Evolutionary conservation across 2,329 filamentous ascomycete genomes (phyloP).

Genomic region (Fusarium armeniacum): DNA sequence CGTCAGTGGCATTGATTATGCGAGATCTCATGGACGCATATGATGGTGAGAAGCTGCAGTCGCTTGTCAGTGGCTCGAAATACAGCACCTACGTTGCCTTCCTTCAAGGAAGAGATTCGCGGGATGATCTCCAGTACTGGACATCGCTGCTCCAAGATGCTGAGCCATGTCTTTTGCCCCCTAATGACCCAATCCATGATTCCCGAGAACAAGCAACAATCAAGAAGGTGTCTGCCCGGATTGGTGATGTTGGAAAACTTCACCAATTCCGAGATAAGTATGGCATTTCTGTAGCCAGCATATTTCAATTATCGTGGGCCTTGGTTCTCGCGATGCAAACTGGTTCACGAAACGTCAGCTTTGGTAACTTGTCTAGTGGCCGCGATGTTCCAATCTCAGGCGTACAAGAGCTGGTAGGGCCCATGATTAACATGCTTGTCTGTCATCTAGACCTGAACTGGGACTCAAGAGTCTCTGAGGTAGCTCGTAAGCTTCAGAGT

Average conservation of each 20-base stretch:
- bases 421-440: constrained; percentile 11
- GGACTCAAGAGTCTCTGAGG: neutral
- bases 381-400: constrained; percentile 4
- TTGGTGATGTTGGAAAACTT: constrained; percentile 1
- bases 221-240: neutral
- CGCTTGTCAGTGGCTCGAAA: neutral
- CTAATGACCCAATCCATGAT: neutral
- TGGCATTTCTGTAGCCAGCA: constrained; percentile 1
- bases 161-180: constrained; percentile 2
- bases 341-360: constrained; percentile 3
- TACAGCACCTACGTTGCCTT: constrained; percentile 5
- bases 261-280: constrained; percentile 4
- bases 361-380: constrained; percentile 8
- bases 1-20: constrained; percentile 3
- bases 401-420: constrained; percentile 5
- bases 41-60: neutral
- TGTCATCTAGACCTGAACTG: neutral
- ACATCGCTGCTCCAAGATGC: neutral
- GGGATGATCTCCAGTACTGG: constrained; percentile 10
- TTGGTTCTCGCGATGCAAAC: constrained; percentile 7
- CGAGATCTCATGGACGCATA: constrained; percentile 2
- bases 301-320: constrained; percentile 5
- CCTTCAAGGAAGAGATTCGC: constrained; percentile 1
- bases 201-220: neutral
- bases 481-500: constrained; percentile 6